These are phyloP conservation scores for Pisolithus thermaeus DNA, from an alignment of 1,284 basidiomycete species.

Conservation along the genomic window DNA sequence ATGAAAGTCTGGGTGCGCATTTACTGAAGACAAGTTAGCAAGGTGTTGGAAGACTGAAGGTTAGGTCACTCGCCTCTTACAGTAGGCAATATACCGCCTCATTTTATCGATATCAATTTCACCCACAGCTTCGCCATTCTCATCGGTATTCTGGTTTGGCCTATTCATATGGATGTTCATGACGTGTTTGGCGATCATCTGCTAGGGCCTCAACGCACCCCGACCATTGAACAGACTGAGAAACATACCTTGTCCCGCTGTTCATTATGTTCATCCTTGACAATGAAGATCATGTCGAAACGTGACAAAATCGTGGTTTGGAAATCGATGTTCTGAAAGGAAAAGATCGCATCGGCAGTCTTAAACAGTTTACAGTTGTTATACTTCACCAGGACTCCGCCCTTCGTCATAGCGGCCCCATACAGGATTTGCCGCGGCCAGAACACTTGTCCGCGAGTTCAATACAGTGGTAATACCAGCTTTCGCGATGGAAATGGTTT, in stretches of 20 bases:
- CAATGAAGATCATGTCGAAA: constrained; percentile 99
- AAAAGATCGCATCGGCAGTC: background rate
- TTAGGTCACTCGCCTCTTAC: constrained; percentile 68
- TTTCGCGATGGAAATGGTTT: constrained; percentile 99
- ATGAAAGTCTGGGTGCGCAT: constrained; percentile 91
- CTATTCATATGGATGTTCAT: constrained; percentile 99
- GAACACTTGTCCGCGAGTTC: constrained; percentile 92
- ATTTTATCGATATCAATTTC: constrained; percentile 98
- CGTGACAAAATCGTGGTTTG: constrained; percentile 98
- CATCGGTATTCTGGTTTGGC: constrained; percentile 55
- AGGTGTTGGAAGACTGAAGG: background rate
- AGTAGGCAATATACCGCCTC: constrained; percentile 96
- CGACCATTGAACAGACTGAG: constrained; percentile 1
- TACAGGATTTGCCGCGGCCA: constrained; percentile 98
- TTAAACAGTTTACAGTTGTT: constrained; percentile 7
- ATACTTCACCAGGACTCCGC: constrained; percentile 90
- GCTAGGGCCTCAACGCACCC: constrained; percentile 1
- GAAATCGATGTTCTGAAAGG: constrained; percentile 86
- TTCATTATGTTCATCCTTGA: constrained; percentile 98
- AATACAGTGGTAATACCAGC: constrained; percentile 98
- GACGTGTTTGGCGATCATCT: constrained; percentile 96
- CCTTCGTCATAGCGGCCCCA: constrained; percentile 99
- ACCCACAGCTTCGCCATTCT: constrained; percentile 67
- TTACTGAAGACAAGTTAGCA: constrained; percentile 49
- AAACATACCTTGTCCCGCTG: constrained; percentile 73